Base-by-base conservation (phyloP, 257 asterid species). In the Scutellaria galericulata region DNA sequence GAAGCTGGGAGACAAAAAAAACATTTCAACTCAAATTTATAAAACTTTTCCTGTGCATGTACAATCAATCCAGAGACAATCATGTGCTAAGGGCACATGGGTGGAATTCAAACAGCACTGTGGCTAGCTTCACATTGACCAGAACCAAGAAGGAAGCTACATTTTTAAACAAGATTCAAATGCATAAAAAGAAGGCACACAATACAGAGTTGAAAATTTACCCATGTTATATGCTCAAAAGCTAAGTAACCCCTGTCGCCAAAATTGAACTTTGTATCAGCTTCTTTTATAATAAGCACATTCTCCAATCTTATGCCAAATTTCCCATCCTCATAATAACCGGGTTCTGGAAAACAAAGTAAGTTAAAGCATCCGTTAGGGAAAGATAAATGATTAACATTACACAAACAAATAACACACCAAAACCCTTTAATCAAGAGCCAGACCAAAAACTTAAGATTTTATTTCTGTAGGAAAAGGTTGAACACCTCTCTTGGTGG, bases 191-290 rank as follows among this genome's bases (percentile, higher is more conserved):
- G 6, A 42, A 63, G 45, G 63, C 53, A 65, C 4, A 15, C 27
- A 65, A 73, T 40, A 70, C 18, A 35, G 12, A 68, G 79, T 63
- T 66, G 82, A 72, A 68, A 71, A 65, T 79, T 70, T 87, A 94
- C 99, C 99, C 93, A 90, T 72, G 98, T 92, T 78, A 95, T 88
- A 77, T 92, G 95, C 85, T 95, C 99, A 58, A 95, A 95, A 9
- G 77, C 6, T 61, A 95, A 83, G 85, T 92, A 95, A 39, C 95
- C 96, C 83, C 64, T 87, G 83, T 79, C 84, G 45, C 92, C 97
- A 77, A 92, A 95, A 76, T 95, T 90, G 95, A 87, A 92, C 86
- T 90, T 83, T 42, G 99, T 92, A 68, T 87, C 87, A 40, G 96
- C 96, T 71, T 92, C 95, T 72, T 88, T 92, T 14, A 95, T 74